Percentiles rank a stretch among this genome's conserved stretches.
Conservation (phyloP, 108 stramenopile genomes). For the Nannochloropsis gaditana region DNA sequence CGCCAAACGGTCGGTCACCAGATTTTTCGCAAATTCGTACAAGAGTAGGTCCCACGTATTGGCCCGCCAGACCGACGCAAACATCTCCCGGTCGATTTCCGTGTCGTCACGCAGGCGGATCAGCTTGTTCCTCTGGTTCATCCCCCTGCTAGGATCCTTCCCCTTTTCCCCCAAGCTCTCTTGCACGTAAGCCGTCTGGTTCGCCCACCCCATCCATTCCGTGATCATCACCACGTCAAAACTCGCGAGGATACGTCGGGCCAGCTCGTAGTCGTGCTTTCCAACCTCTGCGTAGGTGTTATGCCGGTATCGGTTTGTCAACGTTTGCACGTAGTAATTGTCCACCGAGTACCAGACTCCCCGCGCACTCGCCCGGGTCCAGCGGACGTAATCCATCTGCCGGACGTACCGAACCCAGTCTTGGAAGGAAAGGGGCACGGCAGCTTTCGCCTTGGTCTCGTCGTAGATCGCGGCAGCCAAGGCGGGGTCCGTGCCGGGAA, state of each 20-base stretch:
- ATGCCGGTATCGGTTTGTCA: neutral
- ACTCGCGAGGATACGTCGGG: neutral
- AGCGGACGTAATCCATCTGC: neutral
- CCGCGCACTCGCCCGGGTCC: neutral
- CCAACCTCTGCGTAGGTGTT: neutral
- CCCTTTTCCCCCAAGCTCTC: neutral
- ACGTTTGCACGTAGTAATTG: neutral
- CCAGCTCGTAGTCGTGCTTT: neutral
- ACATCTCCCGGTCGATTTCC: neutral
- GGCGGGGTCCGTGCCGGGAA: neutral
- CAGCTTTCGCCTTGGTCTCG: neutral
- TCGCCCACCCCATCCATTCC: conserved; percentile 11
- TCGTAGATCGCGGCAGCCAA: neutral
- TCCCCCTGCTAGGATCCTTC: neutral
- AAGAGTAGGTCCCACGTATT: neutral
- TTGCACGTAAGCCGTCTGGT: neutral
- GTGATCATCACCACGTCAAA: neutral
- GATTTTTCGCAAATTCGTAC: neutral
- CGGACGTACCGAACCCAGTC: conserved; percentile 1
- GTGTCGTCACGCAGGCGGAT: neutral
- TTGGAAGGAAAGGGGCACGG: neutral
- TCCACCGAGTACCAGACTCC: conserved; percentile 1
- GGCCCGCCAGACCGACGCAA: neutral
- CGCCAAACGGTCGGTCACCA: neutral
- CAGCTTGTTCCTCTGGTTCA: neutral